Evolutionary conservation across 1,284 basidiomycete genomes (phyloP), one percentile per base, ranked within the genome.

Genomic region (Puccinia novopanici): DNA sequence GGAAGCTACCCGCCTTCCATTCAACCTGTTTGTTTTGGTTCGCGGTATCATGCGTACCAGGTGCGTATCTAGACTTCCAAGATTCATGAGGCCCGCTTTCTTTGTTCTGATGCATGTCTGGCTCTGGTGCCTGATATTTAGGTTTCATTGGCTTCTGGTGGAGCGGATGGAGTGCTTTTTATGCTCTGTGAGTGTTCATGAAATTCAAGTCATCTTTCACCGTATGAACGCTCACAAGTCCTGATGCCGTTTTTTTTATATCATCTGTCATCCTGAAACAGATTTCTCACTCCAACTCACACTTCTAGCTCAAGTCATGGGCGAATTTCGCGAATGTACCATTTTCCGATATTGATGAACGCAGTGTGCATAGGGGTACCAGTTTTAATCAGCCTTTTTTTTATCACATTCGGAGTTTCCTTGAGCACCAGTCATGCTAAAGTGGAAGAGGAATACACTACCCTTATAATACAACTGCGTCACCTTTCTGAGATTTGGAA

Each of bases 111-210:
- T 59, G 55, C 8, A 3, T 19, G 2, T 4, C 12, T 6, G 30
- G 17, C 30, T 61, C 15, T 37, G 59, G 30, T 19, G 9, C 30
- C 30, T 19, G 27, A 17, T 6, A 3, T 24, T n/a, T 13, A 68
- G 65, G 65, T n/a, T 68, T 68, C 65, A 68, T 68, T 24, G 65
- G 65, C 45, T 68, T 68, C 24, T 68, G 65, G 65, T 24, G 37
- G 22, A 68, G 65, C 22, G 65, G 65, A 50, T 68, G 65, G 65
- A 68, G 65, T 34, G 40, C 65, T 50, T 68, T 68, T 22, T 68
- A 68, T 30, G 40, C 45, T 48, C 40, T 68, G 65, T 68, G 40
- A 68, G 19, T 45, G 0, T 12, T 12, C 34, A 42, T 42, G 0
- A 12, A 3, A 24, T 34, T 10, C 1, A 13, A 22, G 24, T 65